phyloP scores from a whole-genome alignment of 192 early-diverging fungal genomes.

The Chytriomyces sp. region DNA sequence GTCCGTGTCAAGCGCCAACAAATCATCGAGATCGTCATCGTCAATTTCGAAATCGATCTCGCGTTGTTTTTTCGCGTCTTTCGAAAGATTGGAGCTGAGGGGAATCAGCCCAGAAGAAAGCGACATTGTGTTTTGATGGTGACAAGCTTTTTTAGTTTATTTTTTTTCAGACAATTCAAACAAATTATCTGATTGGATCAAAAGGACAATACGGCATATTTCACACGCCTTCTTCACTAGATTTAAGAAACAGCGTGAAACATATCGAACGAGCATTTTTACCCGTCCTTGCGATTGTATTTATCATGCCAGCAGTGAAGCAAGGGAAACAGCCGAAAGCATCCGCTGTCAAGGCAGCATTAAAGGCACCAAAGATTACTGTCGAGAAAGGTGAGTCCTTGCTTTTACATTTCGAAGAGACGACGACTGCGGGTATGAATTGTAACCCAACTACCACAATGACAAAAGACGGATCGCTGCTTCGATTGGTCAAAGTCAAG shows the following conservation, averaged over 20 bases:
- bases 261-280: not conserved
- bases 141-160: not conserved
- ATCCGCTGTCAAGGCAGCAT: too few species aligned
- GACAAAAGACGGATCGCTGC: not conserved
- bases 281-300: too few species aligned
- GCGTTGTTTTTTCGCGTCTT: not conserved
- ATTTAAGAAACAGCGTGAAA: not conserved
- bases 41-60: slow-evolving; percentile 27
- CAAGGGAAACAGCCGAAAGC: not conserved
- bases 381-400: not conserved
- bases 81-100: not conserved
- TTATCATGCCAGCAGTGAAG: not conserved
- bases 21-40: slow-evolving; percentile 29
- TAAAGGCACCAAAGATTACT: not conserved
- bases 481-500: not conserved
- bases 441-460: too few species aligned
- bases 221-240: not conserved
- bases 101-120: slow-evolving; percentile 24
- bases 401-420: too few species aligned
- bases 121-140: slow-evolving; percentile 23
- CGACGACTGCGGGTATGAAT: too few species aligned
- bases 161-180: not conserved
- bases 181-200: not conserved
- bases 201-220: not conserved
- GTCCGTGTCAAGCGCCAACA: slow-evolving; percentile 22